A percentile compares a stretch with the other conserved stretches of the same genome.
Conservation (phyloP, 495 filamentous ascomycete species). For the Daldinia childiae region DNA sequence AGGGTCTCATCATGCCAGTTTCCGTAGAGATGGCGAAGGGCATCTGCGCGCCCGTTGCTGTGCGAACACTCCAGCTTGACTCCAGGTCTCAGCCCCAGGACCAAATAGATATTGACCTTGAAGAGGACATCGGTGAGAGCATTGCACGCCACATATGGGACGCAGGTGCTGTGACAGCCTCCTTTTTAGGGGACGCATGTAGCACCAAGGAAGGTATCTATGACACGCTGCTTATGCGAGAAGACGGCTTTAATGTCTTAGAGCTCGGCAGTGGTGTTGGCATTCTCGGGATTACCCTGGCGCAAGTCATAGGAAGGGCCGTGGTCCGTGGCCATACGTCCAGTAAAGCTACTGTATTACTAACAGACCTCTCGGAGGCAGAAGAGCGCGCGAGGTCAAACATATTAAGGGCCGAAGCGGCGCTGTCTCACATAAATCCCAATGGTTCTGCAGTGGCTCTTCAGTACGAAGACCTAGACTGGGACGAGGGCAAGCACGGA, state of each 20-base stretch:
- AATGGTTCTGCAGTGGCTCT: slow-evolving; percentile 46
- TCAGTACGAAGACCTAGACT: slow-evolving; percentile 75
- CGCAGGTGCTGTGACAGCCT: slow-evolving; percentile 54
- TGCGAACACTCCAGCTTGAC: slow-evolving; percentile 50
- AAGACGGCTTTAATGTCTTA: slow-evolving; percentile 62
- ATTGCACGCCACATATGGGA: slow-evolving; percentile 97
- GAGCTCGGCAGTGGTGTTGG: slow-evolving; percentile 90
- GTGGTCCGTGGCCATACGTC: slow-evolving; percentile 20
- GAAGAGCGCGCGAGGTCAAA: slow-evolving; percentile 60
- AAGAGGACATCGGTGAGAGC: slow-evolving; percentile 94
- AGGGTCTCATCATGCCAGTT: slow-evolving; percentile 52
- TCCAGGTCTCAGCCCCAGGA: slow-evolving; percentile 37
- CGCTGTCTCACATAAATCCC: slow-evolving; percentile 25
- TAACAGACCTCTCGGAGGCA: slow-evolving; percentile 87
- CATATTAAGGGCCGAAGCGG: slow-evolving; percentile 45
- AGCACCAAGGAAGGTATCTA: slow-evolving; percentile 4
- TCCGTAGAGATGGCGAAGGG: slow-evolving; percentile 48
- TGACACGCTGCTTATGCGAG: slow-evolving; percentile 13
- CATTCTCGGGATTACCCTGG: slow-evolving; percentile 79
- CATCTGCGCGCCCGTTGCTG: slow-evolving; percentile 42
- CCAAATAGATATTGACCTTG: slow-evolving; percentile 55
- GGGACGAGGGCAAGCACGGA: slow-evolving; percentile 62
- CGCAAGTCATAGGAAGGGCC: slow-evolving; percentile 60
- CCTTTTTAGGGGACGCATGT: slow-evolving; percentile 50
- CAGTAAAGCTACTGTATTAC: slow-evolving; percentile 59